Evolutionary conservation across 2,329 filamentous ascomycete genomes (phyloP), one percentile per base, ranked within the genome.

Genomic region (Ambrosiella beaveri): DNA sequence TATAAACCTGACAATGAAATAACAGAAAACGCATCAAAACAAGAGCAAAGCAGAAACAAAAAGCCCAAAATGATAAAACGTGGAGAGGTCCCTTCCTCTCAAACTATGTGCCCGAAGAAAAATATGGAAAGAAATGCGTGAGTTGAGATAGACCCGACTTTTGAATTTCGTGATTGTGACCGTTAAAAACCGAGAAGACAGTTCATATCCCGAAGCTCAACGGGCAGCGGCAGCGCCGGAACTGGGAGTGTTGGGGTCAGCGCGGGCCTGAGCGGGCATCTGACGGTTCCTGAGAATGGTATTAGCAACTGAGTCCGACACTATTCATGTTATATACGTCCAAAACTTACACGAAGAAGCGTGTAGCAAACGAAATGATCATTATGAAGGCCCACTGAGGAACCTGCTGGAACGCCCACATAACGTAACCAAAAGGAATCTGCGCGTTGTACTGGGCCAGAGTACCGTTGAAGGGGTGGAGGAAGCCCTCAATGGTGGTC

Each of bases 341-440:
- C n/a, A 36, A n/a, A 57, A 75, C 84, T 78, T 73, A 88, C 86
- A 90, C 88, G 70, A 90, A 78, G 59, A 74, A 78, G 67, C 86
- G 78, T 75, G 82, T 88, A 62, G 85, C 66, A 68, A 90, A 81
- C 57, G 83, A 86, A 64, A 91, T 75, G 54, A 79, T 67, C 64
- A 91, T 75, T 86, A 91, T 90, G 66, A 88, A 82, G 58, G 80
- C 71, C 86, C 86, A 91, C 73, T 83, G 81, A 59, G 86, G 79
- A 60, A 88, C 70, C 54, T 84, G 71, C 64, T 77, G 75, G 65
- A 86, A 80, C 63, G 74, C 74, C 79, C 80, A 88, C 64, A 88
- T 74, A 56, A 77, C 63, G 67, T 86, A 89, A 59, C 77, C 86
- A 49, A 84, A 70, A 44, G 84, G 83, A 56, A 85, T 70, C 38